phyloP scores from a whole-genome alignment of 495 filamentous ascomycete genomes.

The Mytilinidion resinicola region DNA sequence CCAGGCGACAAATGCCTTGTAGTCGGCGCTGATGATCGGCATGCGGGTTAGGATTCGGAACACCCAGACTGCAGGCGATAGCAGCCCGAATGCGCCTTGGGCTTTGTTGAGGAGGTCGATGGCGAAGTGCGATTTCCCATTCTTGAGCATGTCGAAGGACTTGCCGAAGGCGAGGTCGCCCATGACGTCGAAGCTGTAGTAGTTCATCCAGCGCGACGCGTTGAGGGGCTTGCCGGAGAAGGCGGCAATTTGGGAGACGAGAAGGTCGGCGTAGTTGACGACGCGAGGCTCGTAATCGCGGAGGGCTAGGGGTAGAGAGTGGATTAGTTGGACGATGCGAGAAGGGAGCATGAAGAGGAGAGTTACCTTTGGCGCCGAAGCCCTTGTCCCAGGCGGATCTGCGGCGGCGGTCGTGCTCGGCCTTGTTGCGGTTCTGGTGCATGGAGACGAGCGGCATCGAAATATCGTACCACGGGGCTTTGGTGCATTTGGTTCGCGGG shows the following conservation, averaged over 20 bases:
- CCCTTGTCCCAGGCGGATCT: conserved; percentile 37
- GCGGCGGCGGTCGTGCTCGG: conserved; percentile 34
- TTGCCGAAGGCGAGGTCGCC: conserved; percentile 46
- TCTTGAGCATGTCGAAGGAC: conserved; percentile 36
- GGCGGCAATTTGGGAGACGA: background rate
- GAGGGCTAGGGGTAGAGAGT: background rate
- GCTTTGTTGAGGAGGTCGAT: conserved; percentile 17
- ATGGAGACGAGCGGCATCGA: conserved; percentile 28
- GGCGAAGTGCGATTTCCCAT: conserved; percentile 17
- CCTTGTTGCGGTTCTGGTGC: conserved; percentile 29
- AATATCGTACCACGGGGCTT: conserved; percentile 39
- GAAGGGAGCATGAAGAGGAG: background rate
- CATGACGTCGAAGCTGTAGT: conserved; percentile 49
- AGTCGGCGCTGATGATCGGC: conserved; percentile 2
- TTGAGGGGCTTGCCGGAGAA: conserved; percentile 30
- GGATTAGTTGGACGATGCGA: too few relatives aligned
- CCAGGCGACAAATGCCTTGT: conserved; percentile 13
- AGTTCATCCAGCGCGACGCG: conserved; percentile 42
- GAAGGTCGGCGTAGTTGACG: conserved; percentile 8
- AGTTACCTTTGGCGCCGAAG: conserved; percentile 36
- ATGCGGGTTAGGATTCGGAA: conserved; percentile 1
- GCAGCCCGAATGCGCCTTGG: conserved; percentile 4
- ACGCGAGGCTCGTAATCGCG: conserved; percentile 24
- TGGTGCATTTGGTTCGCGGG: conserved; percentile 24
- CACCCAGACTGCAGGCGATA: conserved; percentile 8